Percentiles rank a stretch among this genome's conserved stretches.
phyloP scores from a whole-genome alignment of 352 stramenopile genomes.

The Pythium pyrilobum region DNA sequence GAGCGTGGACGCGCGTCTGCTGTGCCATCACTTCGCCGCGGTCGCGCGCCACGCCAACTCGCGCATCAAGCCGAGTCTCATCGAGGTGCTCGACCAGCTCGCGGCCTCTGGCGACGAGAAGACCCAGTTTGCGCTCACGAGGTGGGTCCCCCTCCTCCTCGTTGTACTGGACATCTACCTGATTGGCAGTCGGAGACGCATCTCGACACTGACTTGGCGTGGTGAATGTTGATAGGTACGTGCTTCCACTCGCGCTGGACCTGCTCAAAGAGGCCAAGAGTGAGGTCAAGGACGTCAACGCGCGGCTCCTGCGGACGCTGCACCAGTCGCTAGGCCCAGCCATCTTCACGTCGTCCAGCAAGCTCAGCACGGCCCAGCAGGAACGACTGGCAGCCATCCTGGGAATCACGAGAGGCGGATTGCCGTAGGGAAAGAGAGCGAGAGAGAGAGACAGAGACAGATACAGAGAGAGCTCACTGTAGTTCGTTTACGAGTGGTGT shows the following conservation, averaged over 20 bases:
- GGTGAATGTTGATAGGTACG: too few species aligned
- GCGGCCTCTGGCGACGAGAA: slow-evolving; percentile 36
- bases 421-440: background rate
- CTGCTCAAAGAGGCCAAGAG: slow-evolving; percentile 74
- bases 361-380: slow-evolving; percentile 50
- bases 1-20: slow-evolving; percentile 36
- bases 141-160: slow-evolving; percentile 12
- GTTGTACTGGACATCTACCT: background rate
- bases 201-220: too few species aligned
- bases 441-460: too few species aligned
- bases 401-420: slow-evolving; percentile 5
- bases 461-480: too few species aligned
- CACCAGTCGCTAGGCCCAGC: slow-evolving; percentile 19
- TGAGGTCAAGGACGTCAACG: slow-evolving; percentile 61
- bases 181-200: too few species aligned
- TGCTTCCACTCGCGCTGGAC: slow-evolving; percentile 63
- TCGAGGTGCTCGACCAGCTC: slow-evolving; percentile 48
- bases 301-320: slow-evolving; percentile 30
- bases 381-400: slow-evolving; percentile 45
- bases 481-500: background rate
- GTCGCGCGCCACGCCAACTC: slow-evolving; percentile 50
- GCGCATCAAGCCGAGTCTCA: slow-evolving; percentile 45
- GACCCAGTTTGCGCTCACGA: slow-evolving; percentile 44
- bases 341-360: slow-evolving; percentile 26
- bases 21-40: slow-evolving; percentile 53